Base-by-base conservation (phyloP, 148 eudicot species). In the Mesembryanthemum crystallinum region DNA sequence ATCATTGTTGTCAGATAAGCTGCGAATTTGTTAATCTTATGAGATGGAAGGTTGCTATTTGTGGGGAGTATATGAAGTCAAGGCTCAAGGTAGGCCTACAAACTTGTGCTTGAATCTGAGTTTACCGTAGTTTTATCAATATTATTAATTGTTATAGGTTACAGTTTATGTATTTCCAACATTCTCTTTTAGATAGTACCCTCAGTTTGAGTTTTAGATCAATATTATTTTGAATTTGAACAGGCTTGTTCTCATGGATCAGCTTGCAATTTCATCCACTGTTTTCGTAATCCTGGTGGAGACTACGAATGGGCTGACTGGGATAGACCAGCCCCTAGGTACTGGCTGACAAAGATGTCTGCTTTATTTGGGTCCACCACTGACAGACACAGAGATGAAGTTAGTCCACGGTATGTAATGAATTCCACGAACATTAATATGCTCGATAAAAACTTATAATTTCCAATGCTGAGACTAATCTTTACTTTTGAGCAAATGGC, bases 271-370 rank as follows among this genome's bases (percentile, higher is more conserved):
- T 94, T 94, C 64, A 90, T 92, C 61, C 97, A 94, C 75, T 94
- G 96, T 83, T 94, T 94, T 76, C 89, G 82, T 60, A 94, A 94
- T 86, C 98, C 98, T 70, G 96, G 92, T 64, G 97, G 97, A 69
- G 97, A 94, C 67, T 94, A 94, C 86, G 97, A 92, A 87, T 94
- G 97, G 98, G 97, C 97, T 67, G 98, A 92, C 82, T 86, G 87
- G 93, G 97, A 92, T 83, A 92, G 86, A 86, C 90, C 97, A 47
- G 89, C 97, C 35, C 97, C 97, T 14, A 88, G 86, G 28, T 90
- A 88, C 75, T 92, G 98, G 97, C 78, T 80, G 59, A 76, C 74
- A 49, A 83, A 87, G 83, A 92, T 94, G 98, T 86, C 69, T 82
- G 90, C 91, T 73, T 87, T 94, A 64, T 94, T 94, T 85, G 98